phyloP scores from a whole-genome alignment of 371 early-diverging fungal genomes.

The Mortierella sp. region DNA sequence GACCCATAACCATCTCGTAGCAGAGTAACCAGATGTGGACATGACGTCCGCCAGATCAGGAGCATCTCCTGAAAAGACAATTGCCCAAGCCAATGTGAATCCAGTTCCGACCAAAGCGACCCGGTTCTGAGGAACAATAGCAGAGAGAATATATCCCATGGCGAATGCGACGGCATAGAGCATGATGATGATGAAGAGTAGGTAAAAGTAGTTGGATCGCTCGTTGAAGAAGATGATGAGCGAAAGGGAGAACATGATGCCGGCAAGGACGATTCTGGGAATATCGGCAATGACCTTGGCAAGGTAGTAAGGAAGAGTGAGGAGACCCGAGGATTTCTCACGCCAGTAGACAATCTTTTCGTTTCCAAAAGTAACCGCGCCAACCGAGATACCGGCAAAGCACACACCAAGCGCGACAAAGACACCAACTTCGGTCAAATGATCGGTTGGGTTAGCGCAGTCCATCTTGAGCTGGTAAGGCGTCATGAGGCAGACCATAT shows the following conservation, averaged over 20 bases:
- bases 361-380: conserved; percentile 43
- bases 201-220: conserved; percentile 54
- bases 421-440: conserved; percentile 52
- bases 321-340: conserved; percentile 63
- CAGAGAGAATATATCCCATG: conserved; percentile 63
- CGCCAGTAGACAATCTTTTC: conserved; percentile 70
- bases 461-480: conserved; percentile 53
- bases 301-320: conserved; percentile 64
- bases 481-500: conserved; percentile 58
- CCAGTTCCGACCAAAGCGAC: conserved; percentile 61
- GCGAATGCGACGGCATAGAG: conserved; percentile 53
- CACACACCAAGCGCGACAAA: conserved; percentile 59
- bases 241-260: conserved; percentile 62
- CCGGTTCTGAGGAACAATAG: conserved; percentile 51
- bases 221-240: conserved; percentile 64
- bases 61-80: conserved; percentile 62
- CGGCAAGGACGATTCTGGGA: conserved; percentile 63
- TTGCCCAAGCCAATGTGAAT: conserved; percentile 61
- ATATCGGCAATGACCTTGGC: conserved; percentile 67
- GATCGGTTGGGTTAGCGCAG: conserved; percentile 50
- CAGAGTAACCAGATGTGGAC: conserved; percentile 46
- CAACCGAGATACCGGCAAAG: conserved; percentile 62
- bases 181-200: conserved; percentile 52
- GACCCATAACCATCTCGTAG: conserved; percentile 41
- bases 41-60: conserved; percentile 60